Conservation (phyloP, 306 rosid genomes). For the Urtica urens region DNA sequence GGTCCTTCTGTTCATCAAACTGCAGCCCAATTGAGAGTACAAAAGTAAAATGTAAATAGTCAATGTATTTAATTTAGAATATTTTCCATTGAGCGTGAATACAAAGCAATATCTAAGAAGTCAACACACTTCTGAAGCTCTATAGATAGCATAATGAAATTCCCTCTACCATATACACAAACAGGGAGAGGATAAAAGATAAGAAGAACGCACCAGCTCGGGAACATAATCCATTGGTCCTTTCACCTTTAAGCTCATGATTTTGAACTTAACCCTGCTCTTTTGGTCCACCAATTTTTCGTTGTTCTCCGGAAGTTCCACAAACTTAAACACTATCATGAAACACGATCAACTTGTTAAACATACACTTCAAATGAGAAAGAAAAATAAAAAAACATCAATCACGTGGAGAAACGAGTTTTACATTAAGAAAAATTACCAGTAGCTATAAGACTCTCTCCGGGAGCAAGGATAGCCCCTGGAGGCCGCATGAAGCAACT, state of each 20-base stretch:
- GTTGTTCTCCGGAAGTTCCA: constrained; percentile 83
- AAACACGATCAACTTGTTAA: constrained; percentile 1
- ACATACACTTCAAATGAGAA: background rate
- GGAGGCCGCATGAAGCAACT: constrained; percentile 99
- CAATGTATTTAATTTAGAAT: no score
- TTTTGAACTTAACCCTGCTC: constrained; percentile 88
- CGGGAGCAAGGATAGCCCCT: constrained; percentile 90
- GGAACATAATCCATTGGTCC: constrained; percentile 82
- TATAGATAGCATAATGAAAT: no score
- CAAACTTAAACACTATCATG: constrained; percentile 83
- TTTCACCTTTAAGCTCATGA: constrained; percentile 98
- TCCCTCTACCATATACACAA: no score
- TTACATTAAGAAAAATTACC: constrained; percentile 39
- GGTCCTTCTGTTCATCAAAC: constrained; percentile 96
- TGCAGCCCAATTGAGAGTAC: constrained; percentile 23
- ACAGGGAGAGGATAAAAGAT: background rate
- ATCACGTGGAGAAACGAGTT: background rate
- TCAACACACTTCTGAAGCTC: no score
- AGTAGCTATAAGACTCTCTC: constrained; percentile 91
- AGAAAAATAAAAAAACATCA: background rate
- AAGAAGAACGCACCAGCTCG: constrained; percentile 66
- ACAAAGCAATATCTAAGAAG: no score
- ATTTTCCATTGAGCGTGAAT: no score
- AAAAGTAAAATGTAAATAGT: no score
- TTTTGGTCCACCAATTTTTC: constrained; percentile 70